Evolutionary conservation across 805 yeast genomes (phyloP), one percentile per base, ranked within the genome.

Genomic region (Suhomyces sp.): DNA sequence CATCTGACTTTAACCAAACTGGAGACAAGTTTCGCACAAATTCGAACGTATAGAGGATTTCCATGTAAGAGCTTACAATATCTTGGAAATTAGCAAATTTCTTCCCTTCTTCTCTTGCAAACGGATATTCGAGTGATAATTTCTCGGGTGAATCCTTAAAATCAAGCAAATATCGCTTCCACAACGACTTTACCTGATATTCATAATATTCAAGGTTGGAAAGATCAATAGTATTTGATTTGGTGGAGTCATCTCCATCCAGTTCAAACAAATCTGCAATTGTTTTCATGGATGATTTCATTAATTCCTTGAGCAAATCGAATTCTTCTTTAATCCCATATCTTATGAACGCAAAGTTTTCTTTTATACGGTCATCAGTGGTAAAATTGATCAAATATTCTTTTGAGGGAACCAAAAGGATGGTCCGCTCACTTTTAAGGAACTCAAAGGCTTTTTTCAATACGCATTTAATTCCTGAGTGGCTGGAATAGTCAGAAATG

Each of bases 201-300:
- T 40, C 48, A 22, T 33, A 44, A 19, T 20, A 36, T 8, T 33
- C 38, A 8, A 44, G 13, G n/a, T 26, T 26, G 15, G 25, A 25
- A 5, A 31, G 17, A 14, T 41, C 33, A 15, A 22, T 22, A 16
- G 15, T 15, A 9, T 11, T 16, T 9, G 7, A n/a, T 17, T 26
- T 20, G 7, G 22, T 8, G 29, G 14, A 13, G 6, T 48, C 57
- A n/a, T 44, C 54, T 13, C 47, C 55, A 7, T 47, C 50, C n/a
- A n/a, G n/a, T 3, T 62, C 64, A 35, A 63, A 63, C 38, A 63
- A 46, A 33, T 56, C 60, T 25, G 53, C 58, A 11, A 58, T 56
- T 14, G 49, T 57, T 5, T 55, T 48, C 12, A 28, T 21, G 4
- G 28, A 23, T 3, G 13, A 15, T 4, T 22, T 14, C 14, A 43